Base-by-base conservation (phyloP, 345 rosid species). In the Linum lewisii region DNA sequence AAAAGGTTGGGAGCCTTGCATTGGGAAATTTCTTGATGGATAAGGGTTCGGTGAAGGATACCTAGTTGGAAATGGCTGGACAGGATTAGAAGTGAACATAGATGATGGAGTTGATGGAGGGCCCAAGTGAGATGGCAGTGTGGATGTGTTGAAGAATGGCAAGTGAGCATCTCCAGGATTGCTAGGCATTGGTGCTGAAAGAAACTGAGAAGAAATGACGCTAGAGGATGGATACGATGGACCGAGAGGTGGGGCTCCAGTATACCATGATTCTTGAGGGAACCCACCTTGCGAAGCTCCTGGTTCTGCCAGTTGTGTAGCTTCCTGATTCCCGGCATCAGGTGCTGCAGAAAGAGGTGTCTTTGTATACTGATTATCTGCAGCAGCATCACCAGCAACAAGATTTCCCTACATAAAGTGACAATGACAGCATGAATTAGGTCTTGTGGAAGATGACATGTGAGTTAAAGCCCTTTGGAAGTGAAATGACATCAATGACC, bases 381-480 rank as follows among this genome's bases (percentile, higher is more conserved):
- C 61, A 58, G 68, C 66, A 71, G 69, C 67, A 47, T 75, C 84
- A 47, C 75, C 84, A 16, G 83, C 36, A 1, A 23, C 44, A 62
- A 78, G 62, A 75, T 82, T 89, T 66, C 73, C 96, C 99, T 89
- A 32, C 78, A 75, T 8, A 57, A 42, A 11, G 13, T 11, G 2
- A 11, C 47, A 11, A 42, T 3, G 15, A 11, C 47, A 42, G 18
- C 47, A 42, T 8, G 47, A 3, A 42, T 42, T 16, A 42, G 47
- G 15, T 42, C 15, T 42, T 11, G 13, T 42, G 47, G 45, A 38
- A 38, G 16, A 5, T 16, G 18, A 42, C 15, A 11, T 42, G 47
- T n/a, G n/a, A n/a, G n/a, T n/a, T n/a, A n/a, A n/a, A n/a, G n/a
- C n/a, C n/a, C n/a, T n/a, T n/a, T n/a, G n/a, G n/a, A n/a, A n/a